Evolutionary conservation across 2,329 filamentous ascomycete genomes (phyloP).

Genomic region (Didymella sp.): DNA sequence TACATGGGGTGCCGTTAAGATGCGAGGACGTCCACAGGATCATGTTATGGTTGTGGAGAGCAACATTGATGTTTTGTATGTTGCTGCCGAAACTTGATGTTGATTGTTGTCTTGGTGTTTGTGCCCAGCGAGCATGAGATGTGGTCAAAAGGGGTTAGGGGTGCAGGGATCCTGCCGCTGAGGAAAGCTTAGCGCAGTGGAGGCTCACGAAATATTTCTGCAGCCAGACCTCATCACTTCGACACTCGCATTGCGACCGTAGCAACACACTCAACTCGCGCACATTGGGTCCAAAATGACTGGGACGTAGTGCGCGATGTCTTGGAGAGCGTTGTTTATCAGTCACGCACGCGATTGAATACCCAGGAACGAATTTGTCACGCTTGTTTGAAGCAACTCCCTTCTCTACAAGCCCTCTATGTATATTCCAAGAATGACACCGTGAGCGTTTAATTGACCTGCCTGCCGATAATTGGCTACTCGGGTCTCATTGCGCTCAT

Average conservation of each 20-base stretch:
- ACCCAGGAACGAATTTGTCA: slow-evolving; percentile 51
- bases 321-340: too few species aligned
- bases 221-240: slow-evolving; percentile 3
- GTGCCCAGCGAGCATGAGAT: neutral
- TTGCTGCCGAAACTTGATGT: neutral
- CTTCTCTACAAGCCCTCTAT: slow-evolving; percentile 51
- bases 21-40: too few species aligned
- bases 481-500: slow-evolving; percentile 49
- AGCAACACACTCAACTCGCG: neutral
- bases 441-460: slow-evolving; percentile 51
- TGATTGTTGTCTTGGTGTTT: neutral
- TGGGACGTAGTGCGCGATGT: neutral
- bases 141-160: slow-evolving; percentile 19
- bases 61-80: neutral
- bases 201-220: slow-evolving; percentile 12
- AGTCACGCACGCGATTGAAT: neutral
- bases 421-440: slow-evolving; percentile 48
- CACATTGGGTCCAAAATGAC: slow-evolving; percentile 4
- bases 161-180: slow-evolving; percentile 8
- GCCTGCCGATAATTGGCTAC: slow-evolving; percentile 44
- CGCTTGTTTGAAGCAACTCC: slow-evolving; percentile 48
- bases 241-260: neutral
- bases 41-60: slow-evolving; percentile 3
- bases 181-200: slow-evolving; percentile 5
- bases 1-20: slow-evolving; percentile 30